Evolutionary conservation across 2,329 filamentous ascomycete species (phyloP), one percentile per base, ranked within the genome.

Genomic region (Bipolaris oryzae): DNA sequence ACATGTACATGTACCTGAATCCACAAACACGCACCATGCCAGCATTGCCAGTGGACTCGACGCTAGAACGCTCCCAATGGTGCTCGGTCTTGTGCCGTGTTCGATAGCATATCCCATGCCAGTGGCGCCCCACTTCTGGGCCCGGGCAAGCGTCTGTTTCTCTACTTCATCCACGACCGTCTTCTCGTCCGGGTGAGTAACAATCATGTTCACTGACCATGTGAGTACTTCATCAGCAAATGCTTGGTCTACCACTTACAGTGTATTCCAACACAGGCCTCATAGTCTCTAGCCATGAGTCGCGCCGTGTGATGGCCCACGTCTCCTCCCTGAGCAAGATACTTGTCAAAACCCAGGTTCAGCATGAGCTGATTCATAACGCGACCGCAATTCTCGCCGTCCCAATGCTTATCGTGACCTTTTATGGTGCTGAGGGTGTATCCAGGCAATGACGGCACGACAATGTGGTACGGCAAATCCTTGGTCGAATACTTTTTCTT

Each of bases 261-360:
- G 38, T 76, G 74, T 13, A 72, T 54, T 0, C 62, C 83, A 64
- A 82, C 83, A 67, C 83, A 86, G 13, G 77, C 74, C 1, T 80
- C 72, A 50, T 79, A 77, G 1, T 66, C 63, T 0, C 67, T 67
- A 1, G 73, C 76, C 50, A 85, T 60, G 0, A 78, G 57, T 11
- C 79, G 68, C 0, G 77, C 72, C 4, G 83, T 56, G 28, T 78
- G 74, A 52, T 77, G 79, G 0, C 84, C 82, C 1, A 87, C 71
- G 64, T 88, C 85, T 9, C 85, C 85, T 5, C 85, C 85, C 64
- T 87, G 84, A 0, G 77, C 78, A 11, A 86, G 68, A 57, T 87
- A 87, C 2, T 81, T 82, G 1, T 67, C 56, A 55, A 87, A 85
- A 0, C 85, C 85, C 0, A 87, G 77, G 0, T 77, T 77, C 3